Base-by-base conservation (phyloP, 176 grass and related monocot species). In the Saccharum spontaneum region DNA sequence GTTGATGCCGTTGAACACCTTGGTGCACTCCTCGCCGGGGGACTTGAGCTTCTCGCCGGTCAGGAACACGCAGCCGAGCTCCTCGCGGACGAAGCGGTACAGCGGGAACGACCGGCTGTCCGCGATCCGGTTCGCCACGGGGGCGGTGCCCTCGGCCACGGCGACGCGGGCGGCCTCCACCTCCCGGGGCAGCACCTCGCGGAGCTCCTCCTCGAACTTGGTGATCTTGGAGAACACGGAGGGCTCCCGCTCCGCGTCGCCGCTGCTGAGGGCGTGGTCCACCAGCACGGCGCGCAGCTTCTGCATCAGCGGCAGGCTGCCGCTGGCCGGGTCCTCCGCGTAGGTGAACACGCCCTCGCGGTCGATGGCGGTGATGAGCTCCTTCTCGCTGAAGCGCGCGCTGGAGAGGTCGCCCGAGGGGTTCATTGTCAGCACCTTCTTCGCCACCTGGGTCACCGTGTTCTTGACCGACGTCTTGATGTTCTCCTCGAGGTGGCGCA, bases 401-500 rank as follows among this genome's bases (percentile, higher is more conserved):
- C 30, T 77, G 71, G 88, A 90, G 84, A 97, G 94, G 67, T 82
- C 87, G 1, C 94, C 94, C 3, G 46, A 86, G 1, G 89, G 82
- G 88, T 76, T 92, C 85, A 91, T 89, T 80, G 82, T 85, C 6
- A 96, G 85, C 69, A 93, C 91, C 89, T 91, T 96, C 89, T 96
- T 96, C 37, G 91, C 81, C 69, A 80, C 91, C 75, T 89, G 86
- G 0, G 83, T 80, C 49, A 96, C 94, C 23, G 86, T 86, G 88
- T 82, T 88, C 86, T 84, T 96, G 4, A 96, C 91, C 0, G 94
- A 89, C 40, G 6, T 60, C 81, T 96, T 96, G 83, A 96, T 83
- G 85, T 96, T 96, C 86, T 96, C 94, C 87, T 96, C 94, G 7
- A 96, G 85, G 89, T 96, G 94, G 86, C 94, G 89, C 41, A 97